A percentile compares a stretch with the other conserved stretches of the same genome.
Evolutionary conservation across 768 basidiomycete species (phyloP).

Genomic region (Pleurotus citrinopileatus): DNA sequence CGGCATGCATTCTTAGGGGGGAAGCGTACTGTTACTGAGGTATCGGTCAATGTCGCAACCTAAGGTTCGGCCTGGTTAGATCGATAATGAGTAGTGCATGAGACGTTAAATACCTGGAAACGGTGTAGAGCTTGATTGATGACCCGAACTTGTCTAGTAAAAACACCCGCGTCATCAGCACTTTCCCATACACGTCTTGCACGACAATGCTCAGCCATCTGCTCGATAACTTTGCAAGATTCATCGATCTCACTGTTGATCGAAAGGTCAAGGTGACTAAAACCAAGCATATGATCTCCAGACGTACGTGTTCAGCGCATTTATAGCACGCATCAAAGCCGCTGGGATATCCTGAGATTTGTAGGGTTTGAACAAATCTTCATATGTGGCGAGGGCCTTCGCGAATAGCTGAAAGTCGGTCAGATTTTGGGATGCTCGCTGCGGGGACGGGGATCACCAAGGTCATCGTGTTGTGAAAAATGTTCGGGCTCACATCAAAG

Average conservation of each 20-base stretch:
- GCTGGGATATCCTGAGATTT: background rate
- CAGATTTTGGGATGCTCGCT: slow-evolving; percentile 1
- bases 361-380: background rate
- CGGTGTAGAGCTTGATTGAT: background rate
- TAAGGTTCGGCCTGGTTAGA: no score
- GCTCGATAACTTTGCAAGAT: background rate
- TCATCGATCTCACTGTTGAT: background rate
- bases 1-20: no score
- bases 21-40: no score
- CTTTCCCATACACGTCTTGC: slow-evolving; percentile 3
- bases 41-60: no score
- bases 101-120: background rate
- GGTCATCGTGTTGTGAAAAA: background rate
- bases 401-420: background rate
- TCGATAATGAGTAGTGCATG: background rate
- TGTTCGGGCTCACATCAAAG: background rate
- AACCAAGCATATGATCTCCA: background rate
- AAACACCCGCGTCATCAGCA: slow-evolving; percentile 3
- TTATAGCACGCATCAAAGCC: background rate
- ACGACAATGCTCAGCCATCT: slow-evolving; percentile 3
- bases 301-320: background rate
- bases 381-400: background rate
- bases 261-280: background rate
- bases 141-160: background rate
- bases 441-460: background rate